Percentiles rank a stretch among this genome's conserved stretches.
These are phyloP conservation scores for Clitocybe nebularis DNA, from an alignment of 1,284 basidiomycete genomes.

Conservation along the genomic window DNA sequence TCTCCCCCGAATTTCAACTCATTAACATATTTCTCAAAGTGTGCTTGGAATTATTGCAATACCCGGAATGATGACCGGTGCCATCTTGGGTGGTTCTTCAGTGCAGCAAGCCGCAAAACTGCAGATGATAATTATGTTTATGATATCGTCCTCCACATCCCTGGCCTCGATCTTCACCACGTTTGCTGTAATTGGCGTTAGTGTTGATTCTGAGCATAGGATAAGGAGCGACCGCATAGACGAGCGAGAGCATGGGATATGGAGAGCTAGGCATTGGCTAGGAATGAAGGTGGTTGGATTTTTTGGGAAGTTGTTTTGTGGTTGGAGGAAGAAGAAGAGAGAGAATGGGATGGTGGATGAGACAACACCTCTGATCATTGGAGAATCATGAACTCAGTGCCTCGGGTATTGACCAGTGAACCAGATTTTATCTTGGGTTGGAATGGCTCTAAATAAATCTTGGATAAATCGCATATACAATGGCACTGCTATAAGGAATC, in stretches of 20 bases:
- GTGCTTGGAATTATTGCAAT: slow-evolving; percentile 78
- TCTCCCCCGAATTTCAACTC: background rate
- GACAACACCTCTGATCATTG: background rate
- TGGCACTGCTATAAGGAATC: no score
- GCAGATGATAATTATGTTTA: slow-evolving; percentile 91
- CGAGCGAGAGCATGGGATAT: slow-evolving; percentile 39
- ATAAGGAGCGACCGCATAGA: slow-evolving; percentile 69
- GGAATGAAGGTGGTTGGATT: background rate
- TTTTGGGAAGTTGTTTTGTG: background rate
- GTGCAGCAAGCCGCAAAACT: slow-evolving; percentile 81
- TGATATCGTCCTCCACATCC: slow-evolving; percentile 76
- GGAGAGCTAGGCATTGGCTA: slow-evolving; percentile 12
- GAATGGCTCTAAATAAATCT: no score
- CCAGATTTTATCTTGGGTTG: no score
- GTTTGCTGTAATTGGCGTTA: slow-evolving; percentile 52
- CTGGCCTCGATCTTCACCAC: slow-evolving; percentile 66
- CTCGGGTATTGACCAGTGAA: no score
- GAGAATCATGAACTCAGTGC: no score
- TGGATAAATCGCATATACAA: no score
- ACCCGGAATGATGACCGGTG: slow-evolving; percentile 86
- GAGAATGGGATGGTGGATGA: background rate
- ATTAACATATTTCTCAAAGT: slow-evolving; percentile 31
- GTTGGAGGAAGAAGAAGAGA: background rate
- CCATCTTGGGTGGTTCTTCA: slow-evolving; percentile 79
- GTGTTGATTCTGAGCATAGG: slow-evolving; percentile 68